Percentiles rank a stretch among this genome's conserved stretches.
phyloP scores from a whole-genome alignment of 768 basidiomycete genomes.

The Russula sp. region DNA sequence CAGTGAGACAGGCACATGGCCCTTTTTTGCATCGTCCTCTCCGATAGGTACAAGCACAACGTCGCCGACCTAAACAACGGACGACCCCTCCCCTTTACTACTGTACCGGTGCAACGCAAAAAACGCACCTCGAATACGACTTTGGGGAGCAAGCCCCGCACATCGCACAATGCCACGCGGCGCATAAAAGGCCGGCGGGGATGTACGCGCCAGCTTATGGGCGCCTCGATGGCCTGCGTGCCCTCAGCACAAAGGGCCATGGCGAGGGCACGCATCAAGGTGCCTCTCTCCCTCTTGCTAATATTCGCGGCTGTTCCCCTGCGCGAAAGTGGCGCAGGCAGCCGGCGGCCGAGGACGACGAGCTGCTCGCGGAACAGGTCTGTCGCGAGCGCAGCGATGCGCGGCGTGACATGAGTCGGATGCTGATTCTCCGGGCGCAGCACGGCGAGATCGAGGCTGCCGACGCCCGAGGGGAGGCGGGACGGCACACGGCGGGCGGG shows the following conservation, averaged over 20 bases:
- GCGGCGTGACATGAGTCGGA: constrained; percentile 56
- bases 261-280: not conserved
- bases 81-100: not conserved
- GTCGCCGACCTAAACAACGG: constrained; percentile 51
- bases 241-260: constrained; percentile 13
- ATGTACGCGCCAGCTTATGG: constrained; percentile 10
- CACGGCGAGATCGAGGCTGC: constrained; percentile 50
- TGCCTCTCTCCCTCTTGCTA: not conserved
- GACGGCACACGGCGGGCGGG: not conserved
- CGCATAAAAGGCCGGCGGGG: constrained; percentile 14
- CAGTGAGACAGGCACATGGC: constrained; percentile 30
- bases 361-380: constrained; percentile 50
- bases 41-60: constrained; percentile 46
- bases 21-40: constrained; percentile 25
- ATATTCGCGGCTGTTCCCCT: not conserved
- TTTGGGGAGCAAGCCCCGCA: constrained; percentile 1
- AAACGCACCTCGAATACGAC: constrained; percentile 7
- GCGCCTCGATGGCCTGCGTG: constrained; percentile 9
- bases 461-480: constrained; percentile 18
- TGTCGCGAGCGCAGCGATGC: constrained; percentile 43
- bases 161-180: constrained; percentile 3
- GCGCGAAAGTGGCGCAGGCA: constrained; percentile 14
- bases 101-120: not conserved
- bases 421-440: constrained; percentile 47
- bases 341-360: constrained; percentile 44